Base-by-base conservation (phyloP, 768 basidiomycete genomes). In the Mycena epipterygia region DNA sequence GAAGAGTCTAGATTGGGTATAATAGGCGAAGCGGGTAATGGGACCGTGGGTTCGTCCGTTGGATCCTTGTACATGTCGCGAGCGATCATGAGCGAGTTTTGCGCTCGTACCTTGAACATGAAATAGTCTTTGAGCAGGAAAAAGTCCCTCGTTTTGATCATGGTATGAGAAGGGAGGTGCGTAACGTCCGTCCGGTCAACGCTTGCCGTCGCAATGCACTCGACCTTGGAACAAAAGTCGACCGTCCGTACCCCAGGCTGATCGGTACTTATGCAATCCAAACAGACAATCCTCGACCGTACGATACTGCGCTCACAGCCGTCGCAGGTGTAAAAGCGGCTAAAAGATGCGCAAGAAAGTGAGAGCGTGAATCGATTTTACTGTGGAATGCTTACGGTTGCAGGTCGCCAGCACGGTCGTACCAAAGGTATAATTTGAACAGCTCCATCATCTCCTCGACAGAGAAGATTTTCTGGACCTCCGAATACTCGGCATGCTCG, bases 211-310 rank as follows among this genome's bases (percentile, higher is more conserved):
- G 51, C 62, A 32, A 70, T 46, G 58, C 69, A 70, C 9, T 60
- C 64, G 39, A 35, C 57, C n/a, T 55, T 65, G 62, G 30, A 42
- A 37, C 69, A 70, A 33, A 65, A 53, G 51, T 70, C 69, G 48
- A 70, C 35, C 8, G 63, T 70, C 2, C 57, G 48, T n/a, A n/a
- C n/a, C 12, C 35, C 46, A 3, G 62, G 32, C 2, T 12, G 4
- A 9, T 70, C 69, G 12, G 49, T 35, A 42, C 58, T 70, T 19
- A 51, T 12, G 58, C 69, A 70, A 1, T 70, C 69, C 23, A 70
- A 23, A 29, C 69, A 70, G 23, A 70, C 51, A 0, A 70, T 51
- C 16, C 69, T 49, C 5, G 69, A 65, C 25, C 58, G 48, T 1
- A 5, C 5, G 21, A 70, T 32, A 2, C 1, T 12, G 17, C 12